phyloP scores from a whole-genome alignment of 495 filamentous ascomycete species.

The Aspergillus nanangensis region DNA sequence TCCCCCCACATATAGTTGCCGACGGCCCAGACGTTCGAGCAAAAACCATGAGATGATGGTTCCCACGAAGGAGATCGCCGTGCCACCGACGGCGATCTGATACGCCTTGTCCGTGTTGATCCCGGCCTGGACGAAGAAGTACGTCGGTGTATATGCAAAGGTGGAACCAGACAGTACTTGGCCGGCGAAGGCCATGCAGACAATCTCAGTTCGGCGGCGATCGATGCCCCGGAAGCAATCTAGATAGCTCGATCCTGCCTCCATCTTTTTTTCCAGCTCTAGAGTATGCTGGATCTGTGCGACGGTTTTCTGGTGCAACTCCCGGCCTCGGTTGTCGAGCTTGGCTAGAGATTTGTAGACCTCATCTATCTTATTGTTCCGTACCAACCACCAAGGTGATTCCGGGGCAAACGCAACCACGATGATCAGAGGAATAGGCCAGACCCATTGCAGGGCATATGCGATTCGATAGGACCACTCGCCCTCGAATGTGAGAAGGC shows the following conservation, averaged over 20 bases:
- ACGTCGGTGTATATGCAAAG: conserved; percentile 27
- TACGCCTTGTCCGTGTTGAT: no score
- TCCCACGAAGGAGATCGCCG: conserved; percentile 23
- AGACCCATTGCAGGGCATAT: conserved; percentile 52
- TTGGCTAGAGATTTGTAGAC: conserved; percentile 34
- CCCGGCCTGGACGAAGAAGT: conserved; percentile 40
- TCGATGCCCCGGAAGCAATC: conserved; percentile 40
- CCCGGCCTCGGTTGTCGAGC: conserved; percentile 25
- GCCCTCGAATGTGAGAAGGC: conserved; percentile 20
- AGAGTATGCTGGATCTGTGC: conserved; percentile 35
- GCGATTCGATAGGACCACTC: conserved; percentile 50
- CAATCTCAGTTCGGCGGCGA: conserved; percentile 36
- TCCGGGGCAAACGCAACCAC: conserved; percentile 40
- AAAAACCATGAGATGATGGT: conserved; percentile 8
- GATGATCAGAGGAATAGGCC: conserved; percentile 44
- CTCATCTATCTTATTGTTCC: conserved; percentile 37
- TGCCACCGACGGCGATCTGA: no score
- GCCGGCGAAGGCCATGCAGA: conserved; percentile 58
- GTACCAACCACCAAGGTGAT: conserved; percentile 40
- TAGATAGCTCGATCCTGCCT: conserved; percentile 22
- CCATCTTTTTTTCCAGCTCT: conserved; percentile 28
- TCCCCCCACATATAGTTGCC: conserved; percentile 65
- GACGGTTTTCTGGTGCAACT: conserved; percentile 38
- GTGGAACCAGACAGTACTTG: conserved; percentile 27
- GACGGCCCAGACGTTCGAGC: conserved; percentile 50